Percentiles rank a stretch among this genome's conserved stretches.
These are phyloP conservation scores for Penicillium polonicum DNA, from an alignment of 2,329 filamentous ascomycete genomes.

Conservation along the genomic window DNA sequence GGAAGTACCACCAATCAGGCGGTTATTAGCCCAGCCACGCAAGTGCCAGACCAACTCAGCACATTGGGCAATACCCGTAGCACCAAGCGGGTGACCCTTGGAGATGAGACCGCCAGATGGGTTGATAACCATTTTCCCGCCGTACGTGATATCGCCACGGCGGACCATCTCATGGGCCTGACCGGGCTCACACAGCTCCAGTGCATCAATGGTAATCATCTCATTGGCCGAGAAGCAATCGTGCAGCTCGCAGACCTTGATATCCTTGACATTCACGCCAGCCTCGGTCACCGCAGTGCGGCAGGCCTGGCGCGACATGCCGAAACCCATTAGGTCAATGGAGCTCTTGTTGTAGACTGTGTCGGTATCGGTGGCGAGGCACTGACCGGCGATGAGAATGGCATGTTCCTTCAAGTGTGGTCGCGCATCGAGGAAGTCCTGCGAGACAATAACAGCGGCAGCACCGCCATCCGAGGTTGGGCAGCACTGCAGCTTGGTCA, in stretches of 20 bases:
- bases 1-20: constrained; percentile 65
- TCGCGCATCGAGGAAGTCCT: constrained; percentile 80
- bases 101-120: constrained; percentile 92
- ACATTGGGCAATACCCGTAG: constrained; percentile 92
- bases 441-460: constrained; percentile 83
- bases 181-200: constrained; percentile 74
- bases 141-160: constrained; percentile 85
- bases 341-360: constrained; percentile 73
- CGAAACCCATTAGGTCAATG: constrained; percentile 86
- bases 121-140: constrained; percentile 78
- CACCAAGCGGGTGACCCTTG: constrained; percentile 92
- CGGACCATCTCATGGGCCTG: constrained; percentile 92
- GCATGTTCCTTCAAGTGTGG: constrained; percentile 80
- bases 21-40: constrained; percentile 93
- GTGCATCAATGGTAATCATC: constrained; percentile 83
- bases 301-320: constrained; percentile 75
- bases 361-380: constrained; percentile 79
- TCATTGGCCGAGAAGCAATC: constrained; percentile 97
- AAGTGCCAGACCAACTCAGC: constrained; percentile 95
- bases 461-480: constrained; percentile 92
- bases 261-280: constrained; percentile 62
- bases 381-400: constrained; percentile 85
- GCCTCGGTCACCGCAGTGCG: constrained; percentile 69
- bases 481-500: constrained; percentile 98
- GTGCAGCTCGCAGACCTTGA: constrained; percentile 87